Evolutionary conservation across 2,329 filamentous ascomycete species (phyloP).

Genomic region (Ilyonectria robusta): DNA sequence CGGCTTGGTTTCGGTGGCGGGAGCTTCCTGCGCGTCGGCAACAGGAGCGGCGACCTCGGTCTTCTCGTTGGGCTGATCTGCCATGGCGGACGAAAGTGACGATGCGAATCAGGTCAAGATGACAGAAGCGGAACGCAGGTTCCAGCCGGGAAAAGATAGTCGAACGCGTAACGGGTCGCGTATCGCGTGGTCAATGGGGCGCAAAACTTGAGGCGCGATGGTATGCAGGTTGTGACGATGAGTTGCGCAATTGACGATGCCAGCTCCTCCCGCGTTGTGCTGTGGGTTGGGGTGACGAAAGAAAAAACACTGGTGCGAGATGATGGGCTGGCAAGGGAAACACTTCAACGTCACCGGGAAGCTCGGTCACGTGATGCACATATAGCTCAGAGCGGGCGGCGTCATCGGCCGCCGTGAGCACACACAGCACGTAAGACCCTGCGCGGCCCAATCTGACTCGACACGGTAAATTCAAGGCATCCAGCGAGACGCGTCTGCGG

Average conservation of each 20-base stretch:
- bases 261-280: slow-evolving; percentile 52
- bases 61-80: slow-evolving; percentile 56
- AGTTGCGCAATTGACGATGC: slow-evolving; percentile 51
- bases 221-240: slow-evolving; percentile 47
- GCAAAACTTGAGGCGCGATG: slow-evolving; percentile 51
- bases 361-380: slow-evolving; percentile 51
- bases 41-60: slow-evolving; percentile 52
- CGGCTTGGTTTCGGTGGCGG: slow-evolving; percentile 43
- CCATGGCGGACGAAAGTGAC: slow-evolving; percentile 51
- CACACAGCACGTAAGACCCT: slow-evolving; percentile 36
- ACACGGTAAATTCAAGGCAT: slow-evolving; percentile 35
- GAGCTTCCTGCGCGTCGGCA: slow-evolving; percentile 49
- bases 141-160: slow-evolving; percentile 39
- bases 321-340: slow-evolving; percentile 51
- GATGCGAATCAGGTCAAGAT: slow-evolving; percentile 39
- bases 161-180: slow-evolving; percentile 50
- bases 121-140: slow-evolving; percentile 37
- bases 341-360: slow-evolving; percentile 54
- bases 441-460: slow-evolving; percentile 40
- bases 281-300: slow-evolving; percentile 53
- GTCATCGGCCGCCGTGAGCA: slow-evolving; percentile 43
- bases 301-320: slow-evolving; percentile 53
- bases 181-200: slow-evolving; percentile 48
- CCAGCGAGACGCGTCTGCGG: slow-evolving; percentile 34
- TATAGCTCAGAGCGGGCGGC: slow-evolving; percentile 38